phyloP scores from a whole-genome alignment of 352 stramenopile species.

The Phytophthora idaei region DNA sequence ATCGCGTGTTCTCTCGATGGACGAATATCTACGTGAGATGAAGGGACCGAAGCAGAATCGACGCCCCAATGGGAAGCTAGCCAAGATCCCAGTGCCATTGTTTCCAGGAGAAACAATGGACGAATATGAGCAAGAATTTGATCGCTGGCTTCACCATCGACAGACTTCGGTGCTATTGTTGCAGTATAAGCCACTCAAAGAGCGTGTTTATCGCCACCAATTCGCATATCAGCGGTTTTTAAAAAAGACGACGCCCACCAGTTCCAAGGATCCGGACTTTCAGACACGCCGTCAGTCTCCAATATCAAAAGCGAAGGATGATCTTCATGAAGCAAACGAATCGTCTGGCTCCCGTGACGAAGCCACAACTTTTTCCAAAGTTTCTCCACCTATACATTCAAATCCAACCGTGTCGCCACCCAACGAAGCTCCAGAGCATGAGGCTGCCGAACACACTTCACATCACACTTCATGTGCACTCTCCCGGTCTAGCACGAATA shows the following conservation, averaged over 20 bases:
- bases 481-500: neutral
- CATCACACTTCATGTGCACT: slow-evolving; percentile 1
- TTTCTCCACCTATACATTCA: neutral
- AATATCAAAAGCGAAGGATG: neutral
- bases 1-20: slow-evolving; percentile 6
- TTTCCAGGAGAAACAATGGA: slow-evolving; percentile 27
- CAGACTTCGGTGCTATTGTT: slow-evolving; percentile 19
- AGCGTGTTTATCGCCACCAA: slow-evolving; percentile 28
- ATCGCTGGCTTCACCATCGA: slow-evolving; percentile 25
- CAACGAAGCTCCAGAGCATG: neutral
- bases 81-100: slow-evolving; percentile 27
- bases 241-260: neutral
- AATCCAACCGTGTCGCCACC: neutral
- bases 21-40: slow-evolving; percentile 21
- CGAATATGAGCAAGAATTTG: slow-evolving; percentile 27
- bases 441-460: neutral
- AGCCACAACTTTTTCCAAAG: neutral
- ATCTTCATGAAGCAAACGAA: slow-evolving; percentile 1
- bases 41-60: slow-evolving; percentile 16
- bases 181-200: slow-evolving; percentile 17
- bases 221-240: slow-evolving; percentile 20
- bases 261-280: neutral
- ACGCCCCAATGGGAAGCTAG: slow-evolving; percentile 9
- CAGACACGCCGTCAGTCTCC: neutral
- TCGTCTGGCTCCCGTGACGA: neutral